Percentiles rank a stretch among this genome's conserved stretches.
phyloP scores from a whole-genome alignment of 345 rosid species.

The Tarenaya hassleriana region DNA sequence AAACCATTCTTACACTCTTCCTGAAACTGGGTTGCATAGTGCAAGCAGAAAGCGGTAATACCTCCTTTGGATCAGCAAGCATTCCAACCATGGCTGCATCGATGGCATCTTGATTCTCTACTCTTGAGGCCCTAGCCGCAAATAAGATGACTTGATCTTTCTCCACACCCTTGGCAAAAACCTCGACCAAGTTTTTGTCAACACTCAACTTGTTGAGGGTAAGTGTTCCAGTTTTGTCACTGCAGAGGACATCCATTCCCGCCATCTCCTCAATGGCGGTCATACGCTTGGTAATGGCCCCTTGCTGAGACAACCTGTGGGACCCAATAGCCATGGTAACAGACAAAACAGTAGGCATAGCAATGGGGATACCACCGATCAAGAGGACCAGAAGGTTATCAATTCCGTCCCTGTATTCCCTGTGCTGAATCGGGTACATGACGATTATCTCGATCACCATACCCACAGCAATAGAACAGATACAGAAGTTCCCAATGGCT shows the following conservation, averaged over 20 bases:
- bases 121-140: slow-evolving; percentile 37
- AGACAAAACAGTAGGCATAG: slow-evolving; percentile 97
- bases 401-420: slow-evolving; percentile 57
- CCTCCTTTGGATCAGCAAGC: slow-evolving; percentile 44
- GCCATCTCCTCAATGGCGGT: slow-evolving; percentile 40
- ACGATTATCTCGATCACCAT: slow-evolving; percentile 37
- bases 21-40: slow-evolving; percentile 6
- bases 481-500: slow-evolving; percentile 49
- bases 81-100: slow-evolving; percentile 46
- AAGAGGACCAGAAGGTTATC: slow-evolving; percentile 83
- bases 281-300: slow-evolving; percentile 40
- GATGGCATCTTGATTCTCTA: slow-evolving; percentile 38
- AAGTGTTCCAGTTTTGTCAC: slow-evolving; percentile 50
- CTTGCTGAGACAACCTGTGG: slow-evolving; percentile 36
- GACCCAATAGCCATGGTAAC: slow-evolving; percentile 39
- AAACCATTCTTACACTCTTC: background rate
- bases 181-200: slow-evolving; percentile 35
- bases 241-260: slow-evolving; percentile 36
- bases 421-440: slow-evolving; percentile 44
- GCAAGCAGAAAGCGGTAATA: slow-evolving; percentile 16
- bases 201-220: slow-evolving; percentile 36
- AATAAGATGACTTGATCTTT: slow-evolving; percentile 33
- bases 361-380: slow-evolving; percentile 96
- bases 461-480: slow-evolving; percentile 43
- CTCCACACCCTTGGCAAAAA: slow-evolving; percentile 34